These are phyloP conservation scores for Ustilago shanxiensis DNA, from an alignment of 1,284 basidiomycete genomes.

Conservation along the genomic window DNA sequence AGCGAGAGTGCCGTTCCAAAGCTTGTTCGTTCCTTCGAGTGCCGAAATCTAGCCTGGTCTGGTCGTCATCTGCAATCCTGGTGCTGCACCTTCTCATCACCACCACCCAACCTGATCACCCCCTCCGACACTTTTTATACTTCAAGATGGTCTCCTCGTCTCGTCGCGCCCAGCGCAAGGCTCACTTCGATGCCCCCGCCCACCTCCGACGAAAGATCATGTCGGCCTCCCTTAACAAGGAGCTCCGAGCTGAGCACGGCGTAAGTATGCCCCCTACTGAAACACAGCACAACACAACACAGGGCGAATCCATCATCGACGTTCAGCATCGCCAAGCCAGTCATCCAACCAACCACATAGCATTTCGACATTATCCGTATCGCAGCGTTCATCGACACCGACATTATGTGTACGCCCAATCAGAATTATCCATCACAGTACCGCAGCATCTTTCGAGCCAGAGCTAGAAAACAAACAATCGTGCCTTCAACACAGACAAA, in stretches of 20 bases:
- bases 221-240: slow-evolving; percentile 95
- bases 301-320: slow-evolving; percentile 1
- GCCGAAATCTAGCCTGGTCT: neutral
- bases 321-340: neutral
- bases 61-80: slow-evolving; percentile 7
- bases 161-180: slow-evolving; percentile 64
- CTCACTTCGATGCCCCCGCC: slow-evolving; percentile 67
- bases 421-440: neutral
- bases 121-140: slow-evolving; percentile 39
- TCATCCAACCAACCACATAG: neutral
- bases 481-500: neutral
- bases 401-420: neutral
- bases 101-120: slow-evolving; percentile 23
- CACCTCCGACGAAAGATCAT: slow-evolving; percentile 92
- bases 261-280: slow-evolving; percentile 78
- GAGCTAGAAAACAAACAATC: neutral
- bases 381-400: neutral
- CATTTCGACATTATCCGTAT: neutral
- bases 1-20: no score
- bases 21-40: no score
- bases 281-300: neutral
- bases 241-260: slow-evolving; percentile 91
- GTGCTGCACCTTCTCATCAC: slow-evolving; percentile 9
- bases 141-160: slow-evolving; percentile 65
- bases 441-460: neutral